Evolutionary conservation across 495 filamentous ascomycete genomes (phyloP).

Genomic region (Aspergillus affinis): DNA sequence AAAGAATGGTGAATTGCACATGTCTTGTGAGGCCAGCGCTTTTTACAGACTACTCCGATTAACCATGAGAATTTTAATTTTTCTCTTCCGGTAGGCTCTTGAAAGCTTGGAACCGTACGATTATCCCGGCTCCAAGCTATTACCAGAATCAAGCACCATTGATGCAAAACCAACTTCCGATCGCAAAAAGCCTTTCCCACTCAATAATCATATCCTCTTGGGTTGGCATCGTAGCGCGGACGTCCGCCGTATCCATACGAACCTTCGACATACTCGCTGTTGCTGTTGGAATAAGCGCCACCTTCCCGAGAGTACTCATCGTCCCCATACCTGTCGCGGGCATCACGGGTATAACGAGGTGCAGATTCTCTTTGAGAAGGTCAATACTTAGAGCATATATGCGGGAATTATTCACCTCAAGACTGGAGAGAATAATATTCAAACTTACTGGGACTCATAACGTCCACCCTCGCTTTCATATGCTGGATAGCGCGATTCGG

Average conservation of each 20-base stretch:
- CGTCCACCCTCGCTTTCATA: slow-evolving; percentile 1
- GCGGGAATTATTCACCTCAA: not conserved
- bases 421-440: not conserved
- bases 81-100: not conserved
- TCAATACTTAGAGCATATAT: slow-evolving; percentile 7
- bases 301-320: slow-evolving; percentile 1
- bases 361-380: slow-evolving; percentile 5
- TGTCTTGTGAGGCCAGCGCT: not conserved
- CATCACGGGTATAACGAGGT: slow-evolving; percentile 8
- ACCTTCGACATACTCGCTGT: slow-evolving; percentile 6
- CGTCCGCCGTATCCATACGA: slow-evolving; percentile 15
- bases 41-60: not conserved
- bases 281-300: not conserved
- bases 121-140: not conserved
- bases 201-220: slow-evolving; percentile 20
- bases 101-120: not conserved
- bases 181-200: not conserved
- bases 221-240: slow-evolving; percentile 12
- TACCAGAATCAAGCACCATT: slow-evolving; percentile 1
- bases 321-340: not conserved
- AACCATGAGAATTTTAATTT: not conserved
- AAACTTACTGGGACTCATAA: slow-evolving; percentile 15
- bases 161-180: not conserved
- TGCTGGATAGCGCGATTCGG: slow-evolving; percentile 1
- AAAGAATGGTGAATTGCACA: slow-evolving; percentile 38